Evolutionary conservation across 2,329 filamentous ascomycete genomes (phyloP).

Genomic region (Paecilomyces sp.): DNA sequence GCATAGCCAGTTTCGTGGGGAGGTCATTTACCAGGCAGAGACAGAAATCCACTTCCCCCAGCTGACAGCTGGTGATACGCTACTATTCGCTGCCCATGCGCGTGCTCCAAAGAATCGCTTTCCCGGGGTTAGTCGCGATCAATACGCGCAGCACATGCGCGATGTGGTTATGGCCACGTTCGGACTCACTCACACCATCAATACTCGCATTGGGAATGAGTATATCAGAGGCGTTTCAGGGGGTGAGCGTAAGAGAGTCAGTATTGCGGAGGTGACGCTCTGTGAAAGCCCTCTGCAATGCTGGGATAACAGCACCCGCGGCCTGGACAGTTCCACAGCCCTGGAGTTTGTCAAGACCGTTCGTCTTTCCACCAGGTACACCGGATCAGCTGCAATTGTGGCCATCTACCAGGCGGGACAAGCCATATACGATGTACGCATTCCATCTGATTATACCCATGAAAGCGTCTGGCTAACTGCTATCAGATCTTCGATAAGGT

Average conservation of each 20-base stretch:
- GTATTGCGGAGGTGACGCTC: conserved; percentile 45
- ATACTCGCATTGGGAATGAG: conserved; percentile 45
- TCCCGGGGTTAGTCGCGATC: conserved; percentile 34
- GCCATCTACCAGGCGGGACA: conserved; percentile 50
- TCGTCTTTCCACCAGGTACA: conserved; percentile 43
- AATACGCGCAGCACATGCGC: conserved; percentile 37
- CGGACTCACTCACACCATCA: conserved; percentile 44
- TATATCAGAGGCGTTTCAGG: conserved; percentile 57
- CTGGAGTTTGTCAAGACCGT: conserved; percentile 51
- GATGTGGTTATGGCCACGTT: conserved; percentile 41
- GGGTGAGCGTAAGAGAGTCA: conserved; percentile 55
- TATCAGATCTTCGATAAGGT: conserved; percentile 59
- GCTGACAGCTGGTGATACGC: conserved; percentile 69
- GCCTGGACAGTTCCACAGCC: conserved; percentile 49
- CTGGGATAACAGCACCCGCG: conserved; percentile 45
- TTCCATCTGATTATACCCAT: not conserved
- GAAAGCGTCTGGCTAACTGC: not conserved
- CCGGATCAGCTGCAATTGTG: conserved; percentile 44
- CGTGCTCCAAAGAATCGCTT: conserved; percentile 40
- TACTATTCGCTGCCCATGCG: conserved; percentile 68
- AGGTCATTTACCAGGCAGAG: conserved; percentile 81
- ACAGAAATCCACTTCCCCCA: conserved; percentile 78
- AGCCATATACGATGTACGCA: conserved; percentile 38
- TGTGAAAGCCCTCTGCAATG: not conserved
- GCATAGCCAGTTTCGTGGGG: conserved; percentile 69